phyloP scores from a whole-genome alignment of 495 filamentous ascomycete species.

The Penicillium subrubescens region DNA sequence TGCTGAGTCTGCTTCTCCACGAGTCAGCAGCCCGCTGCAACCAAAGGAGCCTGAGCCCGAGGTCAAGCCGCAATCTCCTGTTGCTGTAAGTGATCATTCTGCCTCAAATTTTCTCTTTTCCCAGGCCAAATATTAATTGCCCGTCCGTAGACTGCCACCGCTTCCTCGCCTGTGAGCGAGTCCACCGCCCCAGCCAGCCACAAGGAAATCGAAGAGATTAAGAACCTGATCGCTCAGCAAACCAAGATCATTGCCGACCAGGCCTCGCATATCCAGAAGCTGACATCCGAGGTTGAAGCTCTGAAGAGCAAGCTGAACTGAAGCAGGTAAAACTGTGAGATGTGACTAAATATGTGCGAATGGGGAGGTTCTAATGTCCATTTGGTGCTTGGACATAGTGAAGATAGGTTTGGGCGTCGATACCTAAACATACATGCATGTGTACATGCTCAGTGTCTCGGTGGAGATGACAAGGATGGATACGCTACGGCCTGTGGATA shows the following conservation, averaged over 20 bases:
- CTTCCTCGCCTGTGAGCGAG: slow-evolving; percentile 27
- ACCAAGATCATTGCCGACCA: slow-evolving; percentile 49
- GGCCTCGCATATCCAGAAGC: slow-evolving; percentile 45
- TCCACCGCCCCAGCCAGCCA: slow-evolving; percentile 21
- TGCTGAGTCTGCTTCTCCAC: slow-evolving; percentile 31
- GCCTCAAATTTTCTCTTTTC: neutral
- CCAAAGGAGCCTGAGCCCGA: slow-evolving; percentile 38
- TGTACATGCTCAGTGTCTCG: slow-evolving; percentile 5
- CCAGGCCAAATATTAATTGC: slow-evolving; percentile 14
- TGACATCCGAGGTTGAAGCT: slow-evolving; percentile 49
- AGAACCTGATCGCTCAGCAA: slow-evolving; percentile 46
- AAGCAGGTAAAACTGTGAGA: neutral
- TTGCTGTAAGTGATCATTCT: slow-evolving; percentile 6
- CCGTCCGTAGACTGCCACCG: slow-evolving; percentile 20
- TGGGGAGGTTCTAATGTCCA: slow-evolving; percentile 9
- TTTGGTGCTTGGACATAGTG: neutral
- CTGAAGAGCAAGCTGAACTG: slow-evolving; percentile 48
- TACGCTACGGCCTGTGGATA: slow-evolving; percentile 28
- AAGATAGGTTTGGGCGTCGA: neutral
- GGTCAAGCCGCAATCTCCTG: slow-evolving; percentile 13
- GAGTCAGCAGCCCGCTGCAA: slow-evolving; percentile 39
- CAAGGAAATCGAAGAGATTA: slow-evolving; percentile 48
- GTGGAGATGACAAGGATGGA: slow-evolving; percentile 9
- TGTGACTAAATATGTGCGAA: neutral
- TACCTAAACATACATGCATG: slow-evolving; percentile 2